Conservation (phyloP, 2,329 filamentous ascomycete genomes). For the Aspergillus fructus region DNA sequence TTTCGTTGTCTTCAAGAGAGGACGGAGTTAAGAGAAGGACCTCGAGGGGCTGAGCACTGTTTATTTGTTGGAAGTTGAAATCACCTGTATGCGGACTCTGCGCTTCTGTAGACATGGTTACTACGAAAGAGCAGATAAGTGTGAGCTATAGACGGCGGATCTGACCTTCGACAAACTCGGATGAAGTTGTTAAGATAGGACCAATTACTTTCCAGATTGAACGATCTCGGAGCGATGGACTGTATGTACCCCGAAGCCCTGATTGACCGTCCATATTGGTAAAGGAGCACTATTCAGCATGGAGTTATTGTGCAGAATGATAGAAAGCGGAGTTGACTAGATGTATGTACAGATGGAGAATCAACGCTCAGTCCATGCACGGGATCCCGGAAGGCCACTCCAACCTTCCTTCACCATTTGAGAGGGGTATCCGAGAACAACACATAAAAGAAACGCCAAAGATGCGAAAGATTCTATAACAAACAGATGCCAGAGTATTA, state of each 20-base stretch:
- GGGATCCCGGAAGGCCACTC: not conserved
- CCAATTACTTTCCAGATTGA: conserved; percentile 35
- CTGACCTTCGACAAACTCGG: conserved; percentile 22
- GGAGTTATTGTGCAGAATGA: not conserved
- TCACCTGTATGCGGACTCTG: conserved; percentile 19
- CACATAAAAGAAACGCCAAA: not conserved
- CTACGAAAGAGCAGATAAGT: not conserved
- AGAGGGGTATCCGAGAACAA: conserved; percentile 11
- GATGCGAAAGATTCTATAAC: conserved; percentile 3
- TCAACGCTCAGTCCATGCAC: not conserved
- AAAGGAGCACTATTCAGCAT: not conserved
- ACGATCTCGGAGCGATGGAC: conserved; percentile 39
- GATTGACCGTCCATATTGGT: conserved; percentile 6
- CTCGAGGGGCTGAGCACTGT: conserved; percentile 8
- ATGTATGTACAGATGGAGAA: conserved; percentile 3
- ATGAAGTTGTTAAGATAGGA: conserved; percentile 18
- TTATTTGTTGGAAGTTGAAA: conserved; percentile 17
- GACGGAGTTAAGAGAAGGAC: conserved; percentile 23
- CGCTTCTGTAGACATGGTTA: conserved; percentile 8
- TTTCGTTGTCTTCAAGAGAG: conserved; percentile 15
- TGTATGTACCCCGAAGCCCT: conserved; percentile 31
- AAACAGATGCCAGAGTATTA: conserved; percentile 2
- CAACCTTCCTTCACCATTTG: not conserved
- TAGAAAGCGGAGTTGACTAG: conserved; percentile 16
- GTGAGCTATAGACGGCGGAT: not conserved